A percentile compares a stretch with the other conserved stretches of the same genome.
These are phyloP conservation scores for Sicyos baderoa DNA, from an alignment of 306 rosid genomes.

Conservation along the genomic window DNA sequence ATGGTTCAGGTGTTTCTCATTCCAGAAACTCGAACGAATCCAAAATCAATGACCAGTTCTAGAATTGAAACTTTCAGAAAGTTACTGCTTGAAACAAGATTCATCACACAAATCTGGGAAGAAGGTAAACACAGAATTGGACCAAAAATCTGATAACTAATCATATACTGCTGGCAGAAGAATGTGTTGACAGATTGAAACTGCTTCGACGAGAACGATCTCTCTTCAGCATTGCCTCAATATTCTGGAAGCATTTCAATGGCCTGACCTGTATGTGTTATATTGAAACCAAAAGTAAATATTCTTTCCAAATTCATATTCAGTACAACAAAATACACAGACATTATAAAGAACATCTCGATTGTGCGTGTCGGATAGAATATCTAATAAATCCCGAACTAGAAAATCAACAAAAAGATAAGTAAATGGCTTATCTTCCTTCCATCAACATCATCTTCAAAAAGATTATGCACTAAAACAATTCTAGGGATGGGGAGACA, in stretches of 20 bases:
- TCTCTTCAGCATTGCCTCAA: slow-evolving; percentile 66
- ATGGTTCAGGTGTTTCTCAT: background rate
- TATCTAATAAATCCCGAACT: background rate
- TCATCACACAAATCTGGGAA: slow-evolving; percentile 18
- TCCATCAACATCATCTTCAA: background rate
- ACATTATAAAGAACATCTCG: background rate
- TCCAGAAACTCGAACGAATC: background rate
- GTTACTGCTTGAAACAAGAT: slow-evolving; percentile 16
- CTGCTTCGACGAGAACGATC: slow-evolving; percentile 38
- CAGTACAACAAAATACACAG: too few species aligned
- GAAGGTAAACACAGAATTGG: slow-evolving; percentile 4
- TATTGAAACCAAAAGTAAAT: background rate
- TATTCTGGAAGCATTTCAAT: slow-evolving; percentile 66
- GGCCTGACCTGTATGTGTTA: slow-evolving; percentile 58
- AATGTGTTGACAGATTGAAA: slow-evolving; percentile 51
- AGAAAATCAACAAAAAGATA: slow-evolving; percentile 3
- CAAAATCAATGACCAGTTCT: background rate
- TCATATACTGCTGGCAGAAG: slow-evolving; percentile 34
- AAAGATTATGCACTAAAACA: slow-evolving; percentile 9
- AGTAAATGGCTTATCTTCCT: background rate
- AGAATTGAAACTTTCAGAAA: background rate
- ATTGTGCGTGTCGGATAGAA: background rate
- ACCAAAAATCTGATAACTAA: background rate
- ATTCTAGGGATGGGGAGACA: background rate
- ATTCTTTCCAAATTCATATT: background rate